phyloP scores from a whole-genome alignment of 306 rosid species.

The Luffa aegyptiaca region DNA sequence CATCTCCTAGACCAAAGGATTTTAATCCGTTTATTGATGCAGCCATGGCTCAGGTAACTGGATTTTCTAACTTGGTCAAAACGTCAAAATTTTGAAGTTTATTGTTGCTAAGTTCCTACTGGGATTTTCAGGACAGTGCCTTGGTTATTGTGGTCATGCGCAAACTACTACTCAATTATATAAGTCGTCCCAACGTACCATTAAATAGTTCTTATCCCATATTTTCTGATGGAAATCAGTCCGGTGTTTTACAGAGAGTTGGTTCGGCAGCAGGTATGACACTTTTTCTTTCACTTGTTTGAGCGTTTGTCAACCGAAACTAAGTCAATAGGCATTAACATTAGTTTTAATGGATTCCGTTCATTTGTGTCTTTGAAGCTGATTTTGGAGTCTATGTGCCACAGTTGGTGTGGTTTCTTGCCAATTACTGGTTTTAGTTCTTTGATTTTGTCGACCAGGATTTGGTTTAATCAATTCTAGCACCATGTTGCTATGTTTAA shows the following conservation, averaged over 20 bases:
- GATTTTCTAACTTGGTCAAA: conserved; percentile 10
- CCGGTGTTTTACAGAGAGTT: conserved; percentile 84
- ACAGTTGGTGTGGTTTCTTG: not conserved
- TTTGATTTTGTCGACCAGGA: not conserved
- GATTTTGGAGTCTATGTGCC: not conserved
- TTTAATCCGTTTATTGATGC: conserved; percentile 90
- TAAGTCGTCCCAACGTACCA: conserved; percentile 38
- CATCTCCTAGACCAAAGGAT: conserved; percentile 79
- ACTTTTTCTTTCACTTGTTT: not conserved
- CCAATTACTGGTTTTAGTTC: not conserved
- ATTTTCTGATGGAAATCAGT: conserved; percentile 67
- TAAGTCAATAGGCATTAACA: not conserved
- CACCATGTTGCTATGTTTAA: not conserved
- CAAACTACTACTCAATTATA: conserved; percentile 64
- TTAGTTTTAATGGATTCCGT: not conserved
- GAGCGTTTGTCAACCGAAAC: not conserved
- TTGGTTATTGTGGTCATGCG: conserved; percentile 59
- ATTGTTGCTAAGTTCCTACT: conserved; percentile 17
- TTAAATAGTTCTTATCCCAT: conserved; percentile 52
- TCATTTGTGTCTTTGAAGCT: not conserved
- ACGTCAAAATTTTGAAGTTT: conserved; percentile 8
- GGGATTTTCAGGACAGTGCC: conserved; percentile 65
- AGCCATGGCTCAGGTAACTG: conserved; percentile 81
- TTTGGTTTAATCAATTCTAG: not conserved
- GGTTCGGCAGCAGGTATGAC: conserved; percentile 92